phyloP scores from a whole-genome alignment of 2,329 filamentous ascomycete genomes.

The Ascochyta fabae region DNA sequence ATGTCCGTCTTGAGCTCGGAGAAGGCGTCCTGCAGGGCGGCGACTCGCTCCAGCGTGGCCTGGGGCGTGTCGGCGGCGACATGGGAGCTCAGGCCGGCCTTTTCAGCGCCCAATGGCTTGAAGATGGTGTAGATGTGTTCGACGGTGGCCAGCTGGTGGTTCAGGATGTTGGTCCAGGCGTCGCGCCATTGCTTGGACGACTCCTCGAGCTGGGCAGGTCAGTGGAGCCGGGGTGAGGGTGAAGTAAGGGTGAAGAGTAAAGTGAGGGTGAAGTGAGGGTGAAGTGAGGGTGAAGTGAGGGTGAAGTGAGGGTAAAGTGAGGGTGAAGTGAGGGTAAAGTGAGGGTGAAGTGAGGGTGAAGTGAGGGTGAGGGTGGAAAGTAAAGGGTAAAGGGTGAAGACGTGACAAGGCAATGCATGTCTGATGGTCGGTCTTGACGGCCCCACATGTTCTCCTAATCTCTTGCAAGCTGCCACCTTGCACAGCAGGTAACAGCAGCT shows the following conservation, averaged over 20 bases:
- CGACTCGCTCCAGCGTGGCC: conserved; percentile 68
- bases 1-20: conserved; percentile 74
- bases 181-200: conserved; percentile 79
- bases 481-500: neutral
- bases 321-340: too few relatives aligned
- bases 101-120: conserved; percentile 74
- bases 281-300: too few relatives aligned
- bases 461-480: conserved; percentile 9
- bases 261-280: too few relatives aligned
- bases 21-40: conserved; percentile 70
- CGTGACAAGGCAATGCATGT: neutral
- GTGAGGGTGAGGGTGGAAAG: neutral
- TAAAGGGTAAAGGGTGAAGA: too few relatives aligned
- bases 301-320: neutral
- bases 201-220: conserved; percentile 69
- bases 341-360: too few relatives aligned
- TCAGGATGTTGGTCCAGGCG: conserved; percentile 75
- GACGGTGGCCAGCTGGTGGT: conserved; percentile 70
- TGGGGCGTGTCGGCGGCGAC: conserved; percentile 67
- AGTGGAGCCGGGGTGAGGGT: conserved; percentile 3
- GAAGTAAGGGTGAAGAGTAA: neutral
- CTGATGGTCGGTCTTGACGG: neutral
- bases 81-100: conserved; percentile 57
- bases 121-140: conserved; percentile 76
- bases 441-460: conserved; percentile 28